Evolutionary conservation across 2,329 filamentous ascomycete species (phyloP).

Genomic region (Colletotrichum sp.): DNA sequence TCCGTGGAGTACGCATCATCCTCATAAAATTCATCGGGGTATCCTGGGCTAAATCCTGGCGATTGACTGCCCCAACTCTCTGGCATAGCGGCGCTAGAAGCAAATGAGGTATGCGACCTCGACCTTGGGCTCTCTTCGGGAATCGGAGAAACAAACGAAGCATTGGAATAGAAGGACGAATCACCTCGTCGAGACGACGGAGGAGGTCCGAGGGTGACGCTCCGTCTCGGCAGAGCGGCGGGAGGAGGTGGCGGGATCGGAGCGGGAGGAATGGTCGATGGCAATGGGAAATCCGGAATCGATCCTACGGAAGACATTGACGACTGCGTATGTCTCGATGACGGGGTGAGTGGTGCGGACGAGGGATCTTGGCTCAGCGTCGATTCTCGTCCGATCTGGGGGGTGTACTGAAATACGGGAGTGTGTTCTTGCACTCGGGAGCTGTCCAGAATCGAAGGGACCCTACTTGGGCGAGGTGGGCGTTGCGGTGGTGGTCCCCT

Average conservation of each 20-base stretch:
- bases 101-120: conserved; percentile 67
- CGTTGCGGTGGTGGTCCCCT: conserved; percentile 59
- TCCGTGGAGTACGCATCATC: conserved; percentile 48
- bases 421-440: conserved; percentile 61
- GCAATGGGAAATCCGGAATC: conserved; percentile 64
- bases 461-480: conserved; percentile 64
- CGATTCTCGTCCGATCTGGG: conserved; percentile 40
- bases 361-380: conserved; percentile 37
- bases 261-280: conserved; percentile 33
- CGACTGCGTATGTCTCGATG: conserved; percentile 56
- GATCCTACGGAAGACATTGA: conserved; percentile 59
- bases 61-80: conserved; percentile 66
- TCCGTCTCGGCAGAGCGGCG: conserved; percentile 46
- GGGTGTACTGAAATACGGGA: conserved; percentile 55
- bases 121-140: conserved; percentile 70
- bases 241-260: conserved; percentile 21
- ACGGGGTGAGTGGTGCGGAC: conserved; percentile 53
- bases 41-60: conserved; percentile 47
- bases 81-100: conserved; percentile 76
- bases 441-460: conserved; percentile 63
- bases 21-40: conserved; percentile 56
- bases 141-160: conserved; percentile 76
- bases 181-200: conserved; percentile 64
- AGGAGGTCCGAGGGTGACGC: conserved; percentile 62
- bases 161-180: conserved; percentile 69